A percentile compares a stretch with the other conserved stretches of the same genome.
Evolutionary conservation across 2,329 filamentous ascomycete genomes (phyloP).

Genomic region (Aspergillus japonicus): DNA sequence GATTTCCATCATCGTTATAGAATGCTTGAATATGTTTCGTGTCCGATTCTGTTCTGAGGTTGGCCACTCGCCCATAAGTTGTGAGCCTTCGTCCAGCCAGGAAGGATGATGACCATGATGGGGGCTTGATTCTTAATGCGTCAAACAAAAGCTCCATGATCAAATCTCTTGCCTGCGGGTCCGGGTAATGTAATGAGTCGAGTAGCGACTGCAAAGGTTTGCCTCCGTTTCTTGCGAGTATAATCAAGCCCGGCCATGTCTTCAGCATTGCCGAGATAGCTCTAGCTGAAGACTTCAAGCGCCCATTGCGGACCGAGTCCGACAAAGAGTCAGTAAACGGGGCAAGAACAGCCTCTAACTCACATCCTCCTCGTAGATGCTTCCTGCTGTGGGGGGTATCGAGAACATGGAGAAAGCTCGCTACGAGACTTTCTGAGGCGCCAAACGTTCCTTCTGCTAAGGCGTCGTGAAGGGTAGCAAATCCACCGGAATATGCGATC

Average conservation of each 20-base stretch:
- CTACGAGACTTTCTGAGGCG: conserved; percentile 82
- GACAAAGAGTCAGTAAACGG: conserved; percentile 81
- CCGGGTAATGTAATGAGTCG: conserved; percentile 61
- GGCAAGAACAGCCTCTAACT: conserved; percentile 85
- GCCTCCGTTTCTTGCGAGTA: conserved; percentile 83
- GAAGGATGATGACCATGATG: conserved; percentile 93
- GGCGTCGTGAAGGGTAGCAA: conserved; percentile 85
- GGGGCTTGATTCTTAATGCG: conserved; percentile 82
- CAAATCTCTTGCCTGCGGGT: conserved; percentile 63
- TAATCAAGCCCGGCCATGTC: conserved; percentile 90
- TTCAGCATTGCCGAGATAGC: conserved; percentile 90
- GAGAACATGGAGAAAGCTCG: conserved; percentile 84
- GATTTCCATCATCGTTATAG: conserved; percentile 67
- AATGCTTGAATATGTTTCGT: conserved; percentile 51
- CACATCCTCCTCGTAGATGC: conserved; percentile 82
- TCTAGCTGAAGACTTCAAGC: conserved; percentile 80
- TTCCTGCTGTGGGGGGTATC: conserved; percentile 78
- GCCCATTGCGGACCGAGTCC: conserved; percentile 58
- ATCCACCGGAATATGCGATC: conserved; percentile 77
- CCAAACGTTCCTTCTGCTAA: conserved; percentile 89
- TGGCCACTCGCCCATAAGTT: conserved; percentile 92
- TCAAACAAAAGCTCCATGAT: conserved; percentile 86
- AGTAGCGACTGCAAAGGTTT: conserved; percentile 78
- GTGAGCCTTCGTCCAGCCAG: conserved; percentile 88
- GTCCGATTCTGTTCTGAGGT: conserved; percentile 65